Conservation (phyloP, 441 rosid genomes). For the Euphorbia schlechtendalii region DNA sequence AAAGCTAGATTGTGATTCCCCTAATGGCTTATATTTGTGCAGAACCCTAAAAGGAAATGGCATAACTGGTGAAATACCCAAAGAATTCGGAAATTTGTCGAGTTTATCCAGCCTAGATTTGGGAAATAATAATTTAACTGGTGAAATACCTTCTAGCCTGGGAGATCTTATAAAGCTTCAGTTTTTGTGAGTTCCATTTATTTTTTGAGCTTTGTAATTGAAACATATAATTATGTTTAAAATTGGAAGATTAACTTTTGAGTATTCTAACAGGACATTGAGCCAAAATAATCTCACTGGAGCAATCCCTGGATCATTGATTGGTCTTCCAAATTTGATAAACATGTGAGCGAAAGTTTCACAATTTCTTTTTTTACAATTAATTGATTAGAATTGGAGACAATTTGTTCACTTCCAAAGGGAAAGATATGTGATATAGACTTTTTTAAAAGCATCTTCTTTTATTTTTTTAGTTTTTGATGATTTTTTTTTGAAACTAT, state of each 20-base stretch:
- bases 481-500: slow-evolving; percentile 12
- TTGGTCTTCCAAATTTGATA: slow-evolving; percentile 53
- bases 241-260: slow-evolving; percentile 7
- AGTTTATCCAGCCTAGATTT: slow-evolving; percentile 80
- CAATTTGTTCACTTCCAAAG: not conserved
- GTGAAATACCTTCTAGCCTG: slow-evolving; percentile 70
- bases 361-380: not conserved
- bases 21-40: slow-evolving; percentile 23
- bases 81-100: slow-evolving; percentile 74
- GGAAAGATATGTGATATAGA: too few relatives aligned
- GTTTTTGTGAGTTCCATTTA: slow-evolving; percentile 61
- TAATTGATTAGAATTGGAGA: not conserved
- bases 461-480: slow-evolving; percentile 14
- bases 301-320: slow-evolving; percentile 61
- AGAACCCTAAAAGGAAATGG: slow-evolving; percentile 90
- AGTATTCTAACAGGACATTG: slow-evolving; percentile 50
- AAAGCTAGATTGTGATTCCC: not conserved
- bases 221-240: too few relatives aligned
- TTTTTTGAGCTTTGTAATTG: slow-evolving; percentile 12
- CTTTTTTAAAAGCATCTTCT: slow-evolving; percentile 6
- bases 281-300: slow-evolving; percentile 82
- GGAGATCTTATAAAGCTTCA: slow-evolving; percentile 82
- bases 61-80: slow-evolving; percentile 75
- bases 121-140: slow-evolving; percentile 68
- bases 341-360: slow-evolving; percentile 53